Conservation (phyloP, 2,329 filamentous ascomycete species). For the Colletotrichum nymphaeae region DNA sequence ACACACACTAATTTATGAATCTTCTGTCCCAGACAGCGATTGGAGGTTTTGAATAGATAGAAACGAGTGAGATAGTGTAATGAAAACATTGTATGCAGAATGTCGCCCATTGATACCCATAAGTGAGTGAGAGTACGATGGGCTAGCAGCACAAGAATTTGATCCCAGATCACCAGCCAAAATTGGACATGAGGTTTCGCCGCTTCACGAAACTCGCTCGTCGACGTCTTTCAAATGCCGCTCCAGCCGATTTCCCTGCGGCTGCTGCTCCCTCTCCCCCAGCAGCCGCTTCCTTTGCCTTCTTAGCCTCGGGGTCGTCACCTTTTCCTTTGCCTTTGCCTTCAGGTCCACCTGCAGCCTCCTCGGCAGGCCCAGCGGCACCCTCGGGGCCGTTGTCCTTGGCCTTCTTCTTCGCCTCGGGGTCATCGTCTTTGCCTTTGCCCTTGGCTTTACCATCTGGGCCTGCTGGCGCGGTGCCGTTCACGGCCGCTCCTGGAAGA, state of each 20-base stretch:
- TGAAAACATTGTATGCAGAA: background rate
- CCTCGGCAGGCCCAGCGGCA: too few relatives aligned
- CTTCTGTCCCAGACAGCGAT: background rate
- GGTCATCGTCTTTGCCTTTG: too few relatives aligned
- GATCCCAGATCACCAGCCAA: slow-evolving; percentile 4
- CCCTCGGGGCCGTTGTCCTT: background rate
- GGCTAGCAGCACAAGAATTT: background rate
- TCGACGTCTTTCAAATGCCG: background rate
- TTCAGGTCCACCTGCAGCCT: too few relatives aligned
- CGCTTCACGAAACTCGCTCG: slow-evolving; percentile 13
- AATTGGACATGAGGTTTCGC: slow-evolving; percentile 17
- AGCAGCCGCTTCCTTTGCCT: slow-evolving; percentile 12
- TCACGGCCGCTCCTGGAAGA: too few relatives aligned
- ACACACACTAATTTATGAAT: background rate
- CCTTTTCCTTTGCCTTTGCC: background rate
- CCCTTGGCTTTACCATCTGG: too few relatives aligned
- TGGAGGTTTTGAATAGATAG: background rate
- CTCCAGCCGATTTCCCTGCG: background rate
- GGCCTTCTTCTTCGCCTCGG: background rate
- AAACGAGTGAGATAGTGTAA: background rate
- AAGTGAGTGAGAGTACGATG: background rate
- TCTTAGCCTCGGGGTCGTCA: slow-evolving; percentile 12
- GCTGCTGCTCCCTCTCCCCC: background rate
- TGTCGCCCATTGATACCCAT: background rate
- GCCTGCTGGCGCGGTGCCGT: too few relatives aligned